phyloP scores from a whole-genome alignment of 2,329 filamentous ascomycete genomes.

The Mariannaea sp. region DNA sequence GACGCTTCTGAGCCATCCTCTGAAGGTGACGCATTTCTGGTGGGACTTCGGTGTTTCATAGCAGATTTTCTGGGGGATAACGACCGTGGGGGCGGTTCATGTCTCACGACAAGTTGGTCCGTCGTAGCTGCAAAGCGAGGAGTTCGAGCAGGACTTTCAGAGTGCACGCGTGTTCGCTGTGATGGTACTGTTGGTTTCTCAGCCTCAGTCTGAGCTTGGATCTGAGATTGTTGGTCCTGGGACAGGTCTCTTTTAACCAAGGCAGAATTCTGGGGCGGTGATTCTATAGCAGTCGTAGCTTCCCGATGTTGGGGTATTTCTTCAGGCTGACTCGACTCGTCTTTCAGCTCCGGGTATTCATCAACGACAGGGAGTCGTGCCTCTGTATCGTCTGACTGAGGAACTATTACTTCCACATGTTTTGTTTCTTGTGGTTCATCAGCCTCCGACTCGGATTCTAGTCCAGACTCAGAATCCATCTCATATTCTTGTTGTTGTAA shows the following conservation, averaged over 20 bases:
- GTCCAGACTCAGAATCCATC: constrained; percentile 14
- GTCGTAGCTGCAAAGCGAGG: constrained; percentile 68
- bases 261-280: constrained; percentile 13
- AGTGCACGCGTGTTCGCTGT: constrained; percentile 47
- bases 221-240: neutral
- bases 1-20: constrained; percentile 54
- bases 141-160: constrained; percentile 67
- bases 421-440: neutral
- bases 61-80: constrained; percentile 79
- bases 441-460: constrained; percentile 16
- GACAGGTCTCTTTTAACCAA: neutral
- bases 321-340: constrained; percentile 35
- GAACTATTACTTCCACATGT: neutral
- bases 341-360: constrained; percentile 52
- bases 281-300: constrained; percentile 41
- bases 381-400: neutral
- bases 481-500: neutral
- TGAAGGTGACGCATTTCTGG: constrained; percentile 57
- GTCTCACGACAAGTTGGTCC: constrained; percentile 61
- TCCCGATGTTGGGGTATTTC: constrained; percentile 4
- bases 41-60: constrained; percentile 65
- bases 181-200: constrained; percentile 27
- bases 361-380: constrained; percentile 45
- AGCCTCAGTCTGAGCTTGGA: neutral
- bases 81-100: constrained; percentile 72